Evolutionary conservation across 306 rosid species (phyloP).

Genomic region (Lathyrus aphaca): DNA sequence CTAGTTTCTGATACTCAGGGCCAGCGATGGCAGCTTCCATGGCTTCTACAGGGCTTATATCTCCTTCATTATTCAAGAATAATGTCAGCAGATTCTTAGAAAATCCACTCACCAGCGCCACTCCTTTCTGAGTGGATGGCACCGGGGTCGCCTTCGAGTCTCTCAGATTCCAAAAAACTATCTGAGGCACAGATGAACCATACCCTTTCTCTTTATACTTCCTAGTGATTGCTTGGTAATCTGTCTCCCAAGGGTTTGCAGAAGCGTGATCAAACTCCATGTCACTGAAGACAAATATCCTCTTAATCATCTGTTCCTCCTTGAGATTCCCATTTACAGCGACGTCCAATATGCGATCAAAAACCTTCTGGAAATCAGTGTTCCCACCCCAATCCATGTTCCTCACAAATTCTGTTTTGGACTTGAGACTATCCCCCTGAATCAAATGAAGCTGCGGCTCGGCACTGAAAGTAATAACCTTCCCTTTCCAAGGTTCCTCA

Average conservation of each 20-base stretch:
- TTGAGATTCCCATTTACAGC: conserved; percentile 63
- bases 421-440: conserved; percentile 45
- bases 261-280: conserved; percentile 76
- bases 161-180: conserved; percentile 77
- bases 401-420: conserved; percentile 48
- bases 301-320: conserved; percentile 65
- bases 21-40: conserved; percentile 58
- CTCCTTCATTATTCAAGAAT: conserved; percentile 58
- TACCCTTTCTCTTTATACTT: conserved; percentile 59
- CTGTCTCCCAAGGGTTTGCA: conserved; percentile 59
- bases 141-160: conserved; percentile 62
- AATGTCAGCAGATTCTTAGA: conserved; percentile 73
- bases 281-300: conserved; percentile 69
- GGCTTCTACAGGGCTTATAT: conserved; percentile 39
- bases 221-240: conserved; percentile 59
- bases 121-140: conserved; percentile 54
- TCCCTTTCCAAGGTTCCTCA: conserved; percentile 74
- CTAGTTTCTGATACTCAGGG: conserved; percentile 49
- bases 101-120: conserved; percentile 69
- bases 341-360: conserved; percentile 56
- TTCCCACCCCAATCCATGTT: conserved; percentile 48
- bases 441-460: conserved; percentile 58
- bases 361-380: conserved; percentile 71
- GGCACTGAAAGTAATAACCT: conserved; percentile 56
- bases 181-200: conserved; percentile 58